Conservation (phyloP, 164 flowering plant species). For the Amborella trichopoda region DNA sequence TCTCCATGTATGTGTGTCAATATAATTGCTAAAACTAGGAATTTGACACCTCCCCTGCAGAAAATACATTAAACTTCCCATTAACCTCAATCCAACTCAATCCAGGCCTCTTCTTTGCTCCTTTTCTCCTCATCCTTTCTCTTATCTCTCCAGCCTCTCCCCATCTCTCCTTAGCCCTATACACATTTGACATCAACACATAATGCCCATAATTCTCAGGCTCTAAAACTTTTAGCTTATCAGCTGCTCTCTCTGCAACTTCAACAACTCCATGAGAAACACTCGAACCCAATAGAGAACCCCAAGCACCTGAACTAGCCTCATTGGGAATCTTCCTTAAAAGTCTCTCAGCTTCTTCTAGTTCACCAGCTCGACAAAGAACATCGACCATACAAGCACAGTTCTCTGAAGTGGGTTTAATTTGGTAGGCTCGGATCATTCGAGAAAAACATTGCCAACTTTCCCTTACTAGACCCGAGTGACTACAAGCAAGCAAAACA, state of each 20-base stretch:
- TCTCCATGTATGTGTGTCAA: no score
- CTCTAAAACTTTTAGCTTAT: neutral
- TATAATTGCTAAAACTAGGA: no score
- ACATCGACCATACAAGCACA: slow-evolving; percentile 12
- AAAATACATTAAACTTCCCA: no score
- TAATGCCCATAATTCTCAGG: slow-evolving; percentile 6
- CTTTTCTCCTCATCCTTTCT: slow-evolving; percentile 1
- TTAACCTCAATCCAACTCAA: slow-evolving; percentile 6
- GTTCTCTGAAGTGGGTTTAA: slow-evolving; percentile 4
- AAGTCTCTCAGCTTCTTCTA: slow-evolving; percentile 8
- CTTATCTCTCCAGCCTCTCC: slow-evolving; percentile 5
- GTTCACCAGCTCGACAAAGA: slow-evolving; percentile 9
- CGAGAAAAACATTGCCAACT: slow-evolving; percentile 5
- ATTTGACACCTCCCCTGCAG: no score
- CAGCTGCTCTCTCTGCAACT: slow-evolving; percentile 5
- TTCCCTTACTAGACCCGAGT: slow-evolving; percentile 9
- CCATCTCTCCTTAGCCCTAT: slow-evolving; percentile 7
- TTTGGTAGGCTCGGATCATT: slow-evolving; percentile 4
- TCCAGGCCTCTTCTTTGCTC: slow-evolving; percentile 5
- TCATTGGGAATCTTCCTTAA: slow-evolving; percentile 6
- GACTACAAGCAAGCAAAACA: slow-evolving; percentile 11
- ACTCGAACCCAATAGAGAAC: slow-evolving; percentile 7
- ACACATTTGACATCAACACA: slow-evolving; percentile 9
- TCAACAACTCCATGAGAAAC: slow-evolving; percentile 1
- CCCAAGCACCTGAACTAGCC: slow-evolving; percentile 8